Evolutionary conservation across 148 eudicot genomes (phyloP).

Genomic region (Mesembryanthemum crystallinum): DNA sequence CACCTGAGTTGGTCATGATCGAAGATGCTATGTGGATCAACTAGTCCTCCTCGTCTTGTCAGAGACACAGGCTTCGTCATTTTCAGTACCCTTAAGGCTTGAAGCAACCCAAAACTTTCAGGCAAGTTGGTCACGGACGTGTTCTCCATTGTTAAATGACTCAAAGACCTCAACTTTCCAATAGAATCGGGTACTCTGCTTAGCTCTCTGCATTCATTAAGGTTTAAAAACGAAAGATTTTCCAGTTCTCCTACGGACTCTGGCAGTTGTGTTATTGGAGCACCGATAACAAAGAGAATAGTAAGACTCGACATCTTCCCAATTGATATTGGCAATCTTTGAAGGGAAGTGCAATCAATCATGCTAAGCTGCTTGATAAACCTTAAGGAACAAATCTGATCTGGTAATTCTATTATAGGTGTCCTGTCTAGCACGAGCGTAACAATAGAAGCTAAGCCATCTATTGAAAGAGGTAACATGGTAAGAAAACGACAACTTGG

Average conservation of each 20-base stretch:
- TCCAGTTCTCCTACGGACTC: constrained; percentile 48
- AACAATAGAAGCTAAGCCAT: constrained; percentile 36
- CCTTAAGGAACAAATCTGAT: constrained; percentile 44
- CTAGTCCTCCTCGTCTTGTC: neutral
- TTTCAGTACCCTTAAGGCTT: constrained; percentile 31
- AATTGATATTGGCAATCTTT: constrained; percentile 39
- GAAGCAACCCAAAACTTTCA: constrained; percentile 52
- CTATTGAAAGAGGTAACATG: constrained; percentile 41
- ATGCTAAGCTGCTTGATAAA: constrained; percentile 41
- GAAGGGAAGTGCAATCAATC: constrained; percentile 39
- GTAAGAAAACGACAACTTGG: constrained; percentile 30
- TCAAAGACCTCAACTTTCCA: constrained; percentile 40
- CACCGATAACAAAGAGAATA: constrained; percentile 26
- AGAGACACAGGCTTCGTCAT: constrained; percentile 41
- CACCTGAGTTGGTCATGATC: constrained; percentile 1
- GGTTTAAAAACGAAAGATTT: constrained; percentile 37
- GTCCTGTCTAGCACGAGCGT: constrained; percentile 41
- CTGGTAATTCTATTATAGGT: constrained; percentile 37
- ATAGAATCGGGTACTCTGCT: constrained; percentile 40
- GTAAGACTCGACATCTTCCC: constrained; percentile 42
- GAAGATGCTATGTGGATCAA: neutral
- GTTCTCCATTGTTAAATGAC: constrained; percentile 38
- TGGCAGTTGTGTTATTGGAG: constrained; percentile 45
- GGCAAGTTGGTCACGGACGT: constrained; percentile 46
- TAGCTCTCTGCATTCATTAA: constrained; percentile 39